phyloP scores from a whole-genome alignment of 108 stramenopile genomes.

The Pseudonitzschia multiseries region DNA sequence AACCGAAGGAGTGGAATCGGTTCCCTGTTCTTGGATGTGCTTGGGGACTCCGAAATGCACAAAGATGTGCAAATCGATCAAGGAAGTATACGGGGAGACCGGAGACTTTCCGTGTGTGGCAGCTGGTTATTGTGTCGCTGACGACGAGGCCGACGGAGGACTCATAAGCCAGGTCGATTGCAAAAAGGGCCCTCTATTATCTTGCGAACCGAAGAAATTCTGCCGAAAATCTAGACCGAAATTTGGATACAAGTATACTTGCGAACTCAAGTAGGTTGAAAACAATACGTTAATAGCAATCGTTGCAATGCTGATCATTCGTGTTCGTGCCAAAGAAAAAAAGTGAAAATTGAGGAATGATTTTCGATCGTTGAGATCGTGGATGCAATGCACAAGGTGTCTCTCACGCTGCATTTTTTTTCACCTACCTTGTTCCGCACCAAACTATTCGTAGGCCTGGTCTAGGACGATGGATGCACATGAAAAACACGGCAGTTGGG shows the following conservation, averaged over 20 bases:
- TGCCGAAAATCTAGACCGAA: slow-evolving; percentile 15
- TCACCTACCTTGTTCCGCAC: background rate
- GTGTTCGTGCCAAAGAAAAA: background rate
- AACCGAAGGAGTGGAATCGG: slow-evolving; percentile 1
- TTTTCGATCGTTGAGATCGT: no score
- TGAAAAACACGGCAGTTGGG: slow-evolving; percentile 7
- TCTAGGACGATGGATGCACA: slow-evolving; percentile 20
- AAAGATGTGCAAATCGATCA: slow-evolving; percentile 15
- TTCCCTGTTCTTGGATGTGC: slow-evolving; percentile 19
- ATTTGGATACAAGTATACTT: slow-evolving; percentile 6
- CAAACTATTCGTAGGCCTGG: slow-evolving; percentile 7
- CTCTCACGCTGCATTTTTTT: background rate
- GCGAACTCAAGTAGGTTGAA: slow-evolving; percentile 3
- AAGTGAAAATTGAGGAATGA: no score
- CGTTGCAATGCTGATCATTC: no score
- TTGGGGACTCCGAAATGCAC: slow-evolving; percentile 15
- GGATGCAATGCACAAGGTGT: no score
- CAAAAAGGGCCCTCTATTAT: slow-evolving; percentile 16
- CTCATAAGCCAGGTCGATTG: background rate
- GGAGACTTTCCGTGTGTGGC: slow-evolving; percentile 19
- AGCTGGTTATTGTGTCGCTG: slow-evolving; percentile 11
- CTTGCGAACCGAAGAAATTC: slow-evolving; percentile 18
- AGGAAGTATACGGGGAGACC: slow-evolving; percentile 9
- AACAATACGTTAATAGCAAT: no score
- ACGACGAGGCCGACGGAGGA: background rate